Base-by-base conservation (phyloP, 768 basidiomycete species). In the Mycena capillaripes region DNA sequence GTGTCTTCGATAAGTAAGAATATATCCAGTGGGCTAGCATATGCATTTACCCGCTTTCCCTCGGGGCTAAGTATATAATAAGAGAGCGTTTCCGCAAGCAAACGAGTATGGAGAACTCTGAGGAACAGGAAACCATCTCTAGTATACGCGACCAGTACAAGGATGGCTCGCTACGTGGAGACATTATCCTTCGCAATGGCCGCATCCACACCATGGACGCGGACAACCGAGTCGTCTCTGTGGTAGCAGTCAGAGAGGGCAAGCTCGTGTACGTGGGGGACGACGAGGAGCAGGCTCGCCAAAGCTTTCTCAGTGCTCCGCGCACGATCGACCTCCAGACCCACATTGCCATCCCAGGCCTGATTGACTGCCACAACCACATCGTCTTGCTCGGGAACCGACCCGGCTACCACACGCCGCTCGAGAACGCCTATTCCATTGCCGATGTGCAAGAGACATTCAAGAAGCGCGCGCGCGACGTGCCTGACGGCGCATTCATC, bases 391-490 rank as follows among this genome's bases (percentile, higher is more conserved):
- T 58, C 34, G 56, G 56, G 12, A 58, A 58, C 36, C 21, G 56
- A n/a, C 56, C 56, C 23, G 56, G 56, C 56, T 23, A 58, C 34
- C 56, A 58, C 56, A 58, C 56, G 36, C 56, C 56, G 56, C 56
- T 58, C 36, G 56, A 58, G 56, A 58, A 58, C 9, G 34, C 56
- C 2, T 58, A 58, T 23, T 58, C 56, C n/a, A 58, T 58, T n/a
- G 56, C 56, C 1, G 56, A 58, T 12, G 56, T 58, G n/a, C 56
- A 58, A 36, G 56, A 58, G 56, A 58, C 56, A 36, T 58, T 38
- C 56, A 34, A 36, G 23, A n/a, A 58, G n/a, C 56, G 36, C 5
- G n/a, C 56, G 1, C n/a, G n/a, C 23, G 10, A 7, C 36, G 56
- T 58, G 12, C 56, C 56, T 9, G 56, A 58, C 56, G 56, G 36